Evolutionary conservation across 805 yeast genomes (phyloP).

Genomic region (Ogataea corticis): DNA sequence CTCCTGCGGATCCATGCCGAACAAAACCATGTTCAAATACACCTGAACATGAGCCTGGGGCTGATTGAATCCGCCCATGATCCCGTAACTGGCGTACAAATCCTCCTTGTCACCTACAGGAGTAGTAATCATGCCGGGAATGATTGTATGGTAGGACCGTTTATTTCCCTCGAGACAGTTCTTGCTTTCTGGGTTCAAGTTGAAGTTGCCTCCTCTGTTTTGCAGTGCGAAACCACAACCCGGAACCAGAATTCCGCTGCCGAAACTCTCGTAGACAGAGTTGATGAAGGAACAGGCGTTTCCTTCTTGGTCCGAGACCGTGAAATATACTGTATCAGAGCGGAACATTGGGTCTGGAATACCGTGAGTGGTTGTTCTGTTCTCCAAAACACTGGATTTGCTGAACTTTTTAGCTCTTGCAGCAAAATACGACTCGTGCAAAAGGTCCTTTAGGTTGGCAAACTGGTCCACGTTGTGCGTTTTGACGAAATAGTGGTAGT

Average conservation of each 20-base stretch:
- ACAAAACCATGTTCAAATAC: conserved; percentile 60
- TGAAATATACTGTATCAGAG: conserved; percentile 73
- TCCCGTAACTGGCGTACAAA: conserved; percentile 59
- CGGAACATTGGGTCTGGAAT: conserved; percentile 57
- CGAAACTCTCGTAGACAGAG: conserved; percentile 69
- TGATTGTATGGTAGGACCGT: conserved; percentile 80
- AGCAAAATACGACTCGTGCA: conserved; percentile 50
- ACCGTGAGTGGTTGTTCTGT: conserved; percentile 23
- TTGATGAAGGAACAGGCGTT: conserved; percentile 81
- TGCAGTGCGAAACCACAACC: conserved; percentile 68
- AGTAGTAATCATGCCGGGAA: conserved; percentile 75
- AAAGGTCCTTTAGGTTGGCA: conserved; percentile 39
- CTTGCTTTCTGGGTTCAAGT: conserved; percentile 52
- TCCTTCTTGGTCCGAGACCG: conserved; percentile 66
- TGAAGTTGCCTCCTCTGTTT: conserved; percentile 77
- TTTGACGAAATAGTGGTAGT: conserved; percentile 43
- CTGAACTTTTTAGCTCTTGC: conserved; percentile 50
- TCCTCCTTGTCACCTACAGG: conserved; percentile 34
- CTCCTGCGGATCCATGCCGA: conserved; percentile 68
- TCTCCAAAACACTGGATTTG: conserved; percentile 40
- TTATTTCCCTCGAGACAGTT: conserved; percentile 69
- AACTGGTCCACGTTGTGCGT: conserved; percentile 16
- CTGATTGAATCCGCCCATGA: conserved; percentile 84
- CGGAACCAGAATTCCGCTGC: conserved; percentile 67
- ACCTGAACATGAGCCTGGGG: conserved; percentile 86